Conservation (phyloP, 2,329 filamentous ascomycete genomes). For the Cordyceps farinosa region DNA sequence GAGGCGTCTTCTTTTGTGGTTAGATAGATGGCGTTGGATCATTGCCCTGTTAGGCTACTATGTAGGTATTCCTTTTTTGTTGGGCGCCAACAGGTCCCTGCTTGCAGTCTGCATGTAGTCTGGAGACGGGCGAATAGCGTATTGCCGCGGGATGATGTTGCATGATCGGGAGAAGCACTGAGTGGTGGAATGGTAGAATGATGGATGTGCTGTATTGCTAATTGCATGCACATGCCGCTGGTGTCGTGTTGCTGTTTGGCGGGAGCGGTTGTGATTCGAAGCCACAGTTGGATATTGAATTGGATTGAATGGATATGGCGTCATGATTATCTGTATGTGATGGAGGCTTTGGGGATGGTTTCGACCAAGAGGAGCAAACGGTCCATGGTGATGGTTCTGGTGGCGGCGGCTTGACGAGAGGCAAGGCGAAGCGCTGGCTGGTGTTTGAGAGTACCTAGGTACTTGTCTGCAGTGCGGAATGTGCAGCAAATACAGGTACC, state of each 20-base stretch:
- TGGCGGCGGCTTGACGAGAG: neutral
- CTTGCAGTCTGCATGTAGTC: neutral
- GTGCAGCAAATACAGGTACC: neutral
- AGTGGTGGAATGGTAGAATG: neutral
- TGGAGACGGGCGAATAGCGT: neutral
- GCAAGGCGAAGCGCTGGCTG: neutral
- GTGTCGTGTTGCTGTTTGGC: neutral
- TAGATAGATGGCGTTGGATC: neutral
- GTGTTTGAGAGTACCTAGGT: neutral
- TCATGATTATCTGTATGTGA: neutral
- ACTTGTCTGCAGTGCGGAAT: neutral
- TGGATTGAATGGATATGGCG: neutral
- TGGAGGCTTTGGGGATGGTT: neutral
- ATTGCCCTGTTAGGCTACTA: neutral
- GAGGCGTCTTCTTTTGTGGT: neutral
- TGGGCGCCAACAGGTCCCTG: conserved; percentile 11
- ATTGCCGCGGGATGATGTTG: neutral
- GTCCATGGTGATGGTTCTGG: neutral
- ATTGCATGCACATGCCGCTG: neutral
- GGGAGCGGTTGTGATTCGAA: neutral
- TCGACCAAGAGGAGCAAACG: conserved; percentile 1
- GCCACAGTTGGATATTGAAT: neutral
- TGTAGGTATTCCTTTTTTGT: neutral
- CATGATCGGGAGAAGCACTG: neutral
- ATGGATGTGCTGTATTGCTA: neutral